A percentile compares a stretch with the other conserved stretches of the same genome.
Evolutionary conservation across 176 grass and related monocot species (phyloP).

Genomic region (Alopecurus myosuroides): DNA sequence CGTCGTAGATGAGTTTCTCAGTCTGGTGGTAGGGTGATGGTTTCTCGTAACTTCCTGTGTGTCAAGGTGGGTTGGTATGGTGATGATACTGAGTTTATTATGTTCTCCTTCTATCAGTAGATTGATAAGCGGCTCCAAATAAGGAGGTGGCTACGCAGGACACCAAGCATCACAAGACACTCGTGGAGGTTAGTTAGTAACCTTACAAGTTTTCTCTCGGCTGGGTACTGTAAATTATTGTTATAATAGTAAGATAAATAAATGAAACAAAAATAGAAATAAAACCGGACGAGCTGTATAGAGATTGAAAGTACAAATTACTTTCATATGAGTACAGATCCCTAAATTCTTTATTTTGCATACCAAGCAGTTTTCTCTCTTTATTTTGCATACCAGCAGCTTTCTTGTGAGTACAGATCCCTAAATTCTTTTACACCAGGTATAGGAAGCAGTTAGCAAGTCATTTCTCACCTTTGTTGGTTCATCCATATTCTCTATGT

Average conservation of each 20-base stretch:
- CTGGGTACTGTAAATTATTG: not conserved
- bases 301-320: not conserved
- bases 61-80: not conserved
- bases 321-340: not conserved
- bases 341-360: too few relatives aligned
- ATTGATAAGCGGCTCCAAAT: slow-evolving; percentile 94
- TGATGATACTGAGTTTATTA: not conserved
- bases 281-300: not conserved
- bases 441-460: not conserved
- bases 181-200: slow-evolving; percentile 59
- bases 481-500: too few relatives aligned
- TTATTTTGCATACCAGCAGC: too few relatives aligned
- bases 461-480: too few relatives aligned
- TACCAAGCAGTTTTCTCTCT: too few relatives aligned
- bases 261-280: not conserved
- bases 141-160: slow-evolving; percentile 83
- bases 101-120: slow-evolving; percentile 28
- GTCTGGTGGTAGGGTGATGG: too few relatives aligned
- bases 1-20: slow-evolving; percentile 78
- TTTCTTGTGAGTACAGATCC: too few relatives aligned
- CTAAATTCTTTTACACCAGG: too few relatives aligned
- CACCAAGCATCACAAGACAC: slow-evolving; percentile 81
- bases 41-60: slow-evolving; percentile 40
- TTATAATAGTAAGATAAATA: not conserved
- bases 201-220: not conserved